Conservation (phyloP, 2,329 filamentous ascomycete species). For the Talaromyces piceae region DNA sequence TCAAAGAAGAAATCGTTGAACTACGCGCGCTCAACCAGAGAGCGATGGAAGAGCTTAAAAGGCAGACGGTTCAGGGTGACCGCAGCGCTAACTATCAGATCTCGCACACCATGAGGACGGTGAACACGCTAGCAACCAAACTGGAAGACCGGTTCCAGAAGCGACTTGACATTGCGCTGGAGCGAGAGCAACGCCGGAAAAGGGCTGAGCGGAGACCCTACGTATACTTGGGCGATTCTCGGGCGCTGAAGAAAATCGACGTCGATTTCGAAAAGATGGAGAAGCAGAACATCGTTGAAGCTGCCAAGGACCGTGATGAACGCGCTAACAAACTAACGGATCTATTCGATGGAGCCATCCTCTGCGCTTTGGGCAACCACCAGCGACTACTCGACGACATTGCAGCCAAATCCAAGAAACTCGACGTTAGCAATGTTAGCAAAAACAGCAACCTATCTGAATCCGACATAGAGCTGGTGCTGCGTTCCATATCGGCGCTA, state of each 20-base stretch:
- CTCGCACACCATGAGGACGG: constrained; percentile 38
- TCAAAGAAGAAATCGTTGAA: constrained; percentile 44
- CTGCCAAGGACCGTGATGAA: constrained; percentile 42
- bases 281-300: constrained; percentile 42
- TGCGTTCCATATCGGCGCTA: constrained; percentile 33
- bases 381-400: constrained; percentile 45
- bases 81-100: constrained; percentile 26
- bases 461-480: constrained; percentile 28
- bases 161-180: constrained; percentile 43
- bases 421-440: constrained; percentile 25
- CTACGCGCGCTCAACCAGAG: constrained; percentile 42
- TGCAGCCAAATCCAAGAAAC: constrained; percentile 33
- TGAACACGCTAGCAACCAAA: constrained; percentile 40
- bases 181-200: constrained; percentile 49
- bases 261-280: constrained; percentile 46
- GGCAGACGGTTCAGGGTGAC: constrained; percentile 27
- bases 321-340: constrained; percentile 45
- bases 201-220: constrained; percentile 46
- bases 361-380: constrained; percentile 45
- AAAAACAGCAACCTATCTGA: constrained; percentile 26
- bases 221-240: constrained; percentile 45
- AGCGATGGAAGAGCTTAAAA: constrained; percentile 36
- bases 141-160: constrained; percentile 45
- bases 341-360: constrained; percentile 44
- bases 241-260: constrained; percentile 43